phyloP scores from a whole-genome alignment of 139 green algal species.

The Diplosphaera chodatii region DNA sequence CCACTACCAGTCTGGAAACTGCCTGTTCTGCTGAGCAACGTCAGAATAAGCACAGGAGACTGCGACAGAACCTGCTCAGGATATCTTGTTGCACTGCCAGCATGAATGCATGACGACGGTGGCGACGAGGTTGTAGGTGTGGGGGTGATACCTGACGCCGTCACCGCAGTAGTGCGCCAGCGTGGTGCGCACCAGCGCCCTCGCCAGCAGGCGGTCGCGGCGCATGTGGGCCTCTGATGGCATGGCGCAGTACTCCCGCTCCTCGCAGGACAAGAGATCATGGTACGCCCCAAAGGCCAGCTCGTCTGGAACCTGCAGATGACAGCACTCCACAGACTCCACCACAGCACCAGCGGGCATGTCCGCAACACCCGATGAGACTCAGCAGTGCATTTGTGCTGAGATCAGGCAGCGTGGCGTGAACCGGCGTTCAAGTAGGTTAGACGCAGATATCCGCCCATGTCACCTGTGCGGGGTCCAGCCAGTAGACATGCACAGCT shows the following conservation, averaged over 20 bases:
- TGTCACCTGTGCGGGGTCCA: conserved; percentile 21
- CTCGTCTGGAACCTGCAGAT: conserved; percentile 5
- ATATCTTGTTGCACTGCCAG: too few species aligned
- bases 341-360: too few species aligned
- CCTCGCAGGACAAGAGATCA: conserved; percentile 24
- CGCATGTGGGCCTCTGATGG: conserved; percentile 8
- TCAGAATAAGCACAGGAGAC: too few species aligned
- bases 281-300: conserved; percentile 13
- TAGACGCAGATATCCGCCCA: not conserved
- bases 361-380: too few species aligned
- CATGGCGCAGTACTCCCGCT: conserved; percentile 13
- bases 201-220: conserved; percentile 40
- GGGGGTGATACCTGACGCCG: not conserved
- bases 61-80: too few species aligned
- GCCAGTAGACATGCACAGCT: conserved; percentile 43
- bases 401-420: too few species aligned
- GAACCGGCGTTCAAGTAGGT: not conserved
- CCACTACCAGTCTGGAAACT: too few species aligned
- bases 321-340: too few species aligned
- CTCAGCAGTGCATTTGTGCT: too few species aligned
- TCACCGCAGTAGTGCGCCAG: conserved; percentile 7
- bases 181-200: conserved; percentile 24
- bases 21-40: too few species aligned
- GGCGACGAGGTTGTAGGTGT: too few species aligned
- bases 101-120: too few species aligned